These are phyloP conservation scores for Mucor lusitanicus DNA, from an alignment of 371 early-diverging fungal species.

Conservation along the genomic window DNA sequence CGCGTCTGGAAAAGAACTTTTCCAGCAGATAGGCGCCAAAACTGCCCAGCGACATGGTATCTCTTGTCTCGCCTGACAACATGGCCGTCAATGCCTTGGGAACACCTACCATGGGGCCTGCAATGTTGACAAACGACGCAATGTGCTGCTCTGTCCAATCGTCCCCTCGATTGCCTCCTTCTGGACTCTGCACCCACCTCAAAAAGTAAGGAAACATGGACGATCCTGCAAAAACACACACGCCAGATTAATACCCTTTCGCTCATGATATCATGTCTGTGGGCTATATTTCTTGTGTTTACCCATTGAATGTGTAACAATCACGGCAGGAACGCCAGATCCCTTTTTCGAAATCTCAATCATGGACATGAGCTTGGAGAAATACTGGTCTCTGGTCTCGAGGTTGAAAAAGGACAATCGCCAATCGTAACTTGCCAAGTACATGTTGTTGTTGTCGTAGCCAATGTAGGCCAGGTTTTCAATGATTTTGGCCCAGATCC, in stretches of 20 bases:
- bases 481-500: conserved; percentile 91
- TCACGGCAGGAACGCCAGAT: conserved; percentile 62
- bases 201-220: conserved; percentile 84
- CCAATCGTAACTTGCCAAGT: conserved; percentile 94
- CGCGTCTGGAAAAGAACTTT: conserved; percentile 79
- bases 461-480: conserved; percentile 87
- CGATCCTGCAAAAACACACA: conserved; percentile 15
- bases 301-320: conserved; percentile 72
- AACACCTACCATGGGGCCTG: conserved; percentile 87
- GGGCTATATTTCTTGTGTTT: not conserved
- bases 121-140: conserved; percentile 83
- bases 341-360: conserved; percentile 67
- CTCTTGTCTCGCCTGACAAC: conserved; percentile 80
- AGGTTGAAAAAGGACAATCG: conserved; percentile 80
- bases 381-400: conserved; percentile 86
- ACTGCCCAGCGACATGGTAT: conserved; percentile 84
- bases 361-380: conserved; percentile 74
- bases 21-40: conserved; percentile 82
- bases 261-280: not conserved
- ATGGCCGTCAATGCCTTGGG: conserved; percentile 85
- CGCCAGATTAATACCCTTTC: not conserved
- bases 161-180: conserved; percentile 74
- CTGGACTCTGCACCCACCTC: conserved; percentile 83
- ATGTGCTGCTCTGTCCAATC: conserved; percentile 85
- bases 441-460: conserved; percentile 87